phyloP scores from a whole-genome alignment of 2,329 filamentous ascomycete genomes.

The Immersiporthe knoxdaviesiana region DNA sequence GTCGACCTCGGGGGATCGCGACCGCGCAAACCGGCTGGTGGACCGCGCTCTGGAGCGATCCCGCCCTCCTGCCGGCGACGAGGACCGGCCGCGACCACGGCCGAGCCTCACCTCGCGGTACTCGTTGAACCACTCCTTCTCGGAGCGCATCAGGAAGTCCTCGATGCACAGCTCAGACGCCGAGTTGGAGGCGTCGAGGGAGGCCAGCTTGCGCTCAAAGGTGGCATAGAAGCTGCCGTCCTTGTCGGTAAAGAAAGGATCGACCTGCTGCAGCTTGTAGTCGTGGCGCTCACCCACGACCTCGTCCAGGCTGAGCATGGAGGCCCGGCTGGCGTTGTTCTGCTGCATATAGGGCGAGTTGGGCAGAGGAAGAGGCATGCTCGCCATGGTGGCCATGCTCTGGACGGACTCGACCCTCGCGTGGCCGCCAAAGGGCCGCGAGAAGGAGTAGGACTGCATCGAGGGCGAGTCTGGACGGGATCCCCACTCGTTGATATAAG shows the following conservation, averaged over 20 bases:
- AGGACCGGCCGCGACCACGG: slow-evolving; percentile 33
- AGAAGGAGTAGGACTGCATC: slow-evolving; percentile 30
- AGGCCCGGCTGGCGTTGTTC: slow-evolving; percentile 43
- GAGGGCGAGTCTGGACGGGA: slow-evolving; percentile 19
- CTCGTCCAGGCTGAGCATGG: slow-evolving; percentile 56
- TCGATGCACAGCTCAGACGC: slow-evolving; percentile 65
- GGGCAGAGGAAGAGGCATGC: slow-evolving; percentile 11
- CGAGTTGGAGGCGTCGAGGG: slow-evolving; percentile 58
- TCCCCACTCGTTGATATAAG: slow-evolving; percentile 11
- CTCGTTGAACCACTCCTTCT: slow-evolving; percentile 68
- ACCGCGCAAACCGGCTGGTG: slow-evolving; percentile 35
- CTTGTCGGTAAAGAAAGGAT: slow-evolving; percentile 69
- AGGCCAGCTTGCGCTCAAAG: slow-evolving; percentile 61
- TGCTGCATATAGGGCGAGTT: slow-evolving; percentile 27
- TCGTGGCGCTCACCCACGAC: slow-evolving; percentile 65
- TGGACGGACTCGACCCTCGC: slow-evolving; percentile 21
- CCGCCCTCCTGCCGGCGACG: slow-evolving; percentile 12
- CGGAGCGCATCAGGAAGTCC: slow-evolving; percentile 64
- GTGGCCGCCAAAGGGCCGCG: slow-evolving; percentile 27
- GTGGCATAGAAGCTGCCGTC: slow-evolving; percentile 62
- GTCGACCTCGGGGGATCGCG: slow-evolving; percentile 40
- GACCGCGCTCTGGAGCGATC: slow-evolving; percentile 30
- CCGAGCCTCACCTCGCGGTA: slow-evolving; percentile 63
- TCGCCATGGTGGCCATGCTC: slow-evolving; percentile 15
- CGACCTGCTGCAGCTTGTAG: slow-evolving; percentile 66